These are phyloP conservation scores for Suillus sp. DNA, from an alignment of 768 basidiomycete species.

Conservation along the genomic window DNA sequence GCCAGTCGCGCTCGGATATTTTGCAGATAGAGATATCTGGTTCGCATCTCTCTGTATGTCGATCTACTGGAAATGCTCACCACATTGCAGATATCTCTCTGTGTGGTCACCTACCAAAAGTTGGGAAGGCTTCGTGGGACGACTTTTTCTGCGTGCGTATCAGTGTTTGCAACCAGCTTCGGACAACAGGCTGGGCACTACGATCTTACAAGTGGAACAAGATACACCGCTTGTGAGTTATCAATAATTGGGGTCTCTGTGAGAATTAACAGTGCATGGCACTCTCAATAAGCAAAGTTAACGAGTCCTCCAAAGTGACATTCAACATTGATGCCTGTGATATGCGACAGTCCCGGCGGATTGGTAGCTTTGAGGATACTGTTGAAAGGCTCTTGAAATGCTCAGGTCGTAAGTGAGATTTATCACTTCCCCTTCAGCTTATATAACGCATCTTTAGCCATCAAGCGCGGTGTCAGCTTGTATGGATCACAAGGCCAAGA, in stretches of 20 bases:
- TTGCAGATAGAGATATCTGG: not conserved
- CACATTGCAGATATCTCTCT: not conserved
- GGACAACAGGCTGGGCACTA: constrained; percentile 3
- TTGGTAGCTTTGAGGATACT: not conserved
- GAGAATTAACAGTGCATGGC: not conserved
- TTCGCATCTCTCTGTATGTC: not conserved
- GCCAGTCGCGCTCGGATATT: not conserved
- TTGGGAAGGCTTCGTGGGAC: not conserved
- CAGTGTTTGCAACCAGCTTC: not conserved
- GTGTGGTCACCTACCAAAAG: not conserved
- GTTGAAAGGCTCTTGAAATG: not conserved
- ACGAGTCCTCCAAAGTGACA: not conserved
- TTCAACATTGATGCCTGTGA: not conserved
- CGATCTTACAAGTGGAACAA: constrained; percentile 3
- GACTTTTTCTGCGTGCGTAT: constrained; percentile 3
- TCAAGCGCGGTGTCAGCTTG: not conserved
- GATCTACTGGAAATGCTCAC: not conserved
- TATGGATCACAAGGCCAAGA: not conserved
- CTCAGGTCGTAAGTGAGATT: not conserved
- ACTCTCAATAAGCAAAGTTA: not conserved
- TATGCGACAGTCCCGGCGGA: not conserved
- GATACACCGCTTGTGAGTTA: not conserved
- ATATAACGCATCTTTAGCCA: not conserved
- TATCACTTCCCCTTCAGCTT: not conserved
- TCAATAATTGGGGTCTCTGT: not conserved